Conservation (phyloP, 2,329 filamentous ascomycete genomes). For the Cordyceps sp. region DNA sequence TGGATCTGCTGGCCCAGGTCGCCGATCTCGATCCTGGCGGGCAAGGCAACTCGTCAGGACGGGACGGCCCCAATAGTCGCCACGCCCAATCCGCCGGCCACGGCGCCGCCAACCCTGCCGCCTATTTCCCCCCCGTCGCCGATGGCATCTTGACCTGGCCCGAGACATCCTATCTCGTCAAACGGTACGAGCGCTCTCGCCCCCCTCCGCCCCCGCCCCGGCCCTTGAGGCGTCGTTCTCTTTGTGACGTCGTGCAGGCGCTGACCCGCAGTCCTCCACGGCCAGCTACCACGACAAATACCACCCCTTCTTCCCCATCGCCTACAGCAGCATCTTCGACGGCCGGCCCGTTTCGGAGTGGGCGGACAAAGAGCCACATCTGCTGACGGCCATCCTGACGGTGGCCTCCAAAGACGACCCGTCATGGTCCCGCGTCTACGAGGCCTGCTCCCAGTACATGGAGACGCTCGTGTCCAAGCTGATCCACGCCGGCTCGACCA, state of each 20-base stretch:
- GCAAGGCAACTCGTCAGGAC: slow-evolving; percentile 4
- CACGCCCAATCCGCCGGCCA: slow-evolving; percentile 3
- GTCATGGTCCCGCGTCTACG: slow-evolving; percentile 44
- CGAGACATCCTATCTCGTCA: slow-evolving; percentile 10
- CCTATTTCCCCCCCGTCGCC: slow-evolving; percentile 15
- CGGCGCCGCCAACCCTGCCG: slow-evolving; percentile 1
- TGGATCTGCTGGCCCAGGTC: slow-evolving; percentile 22
- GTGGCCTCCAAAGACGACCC: slow-evolving; percentile 57
- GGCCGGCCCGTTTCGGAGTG: slow-evolving; percentile 33
- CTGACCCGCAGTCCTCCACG: background rate
- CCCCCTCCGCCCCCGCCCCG: background rate
- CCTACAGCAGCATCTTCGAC: slow-evolving; percentile 41
- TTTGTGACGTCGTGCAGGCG: background rate
- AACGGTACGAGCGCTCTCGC: slow-evolving; percentile 6
- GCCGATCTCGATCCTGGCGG: slow-evolving; percentile 18
- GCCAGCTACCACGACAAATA: slow-evolving; percentile 46
- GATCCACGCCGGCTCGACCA: slow-evolving; percentile 47
- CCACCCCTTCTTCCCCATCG: slow-evolving; percentile 54
- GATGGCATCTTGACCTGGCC: slow-evolving; percentile 13
- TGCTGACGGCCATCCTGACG: slow-evolving; percentile 53
- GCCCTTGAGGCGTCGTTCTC: background rate
- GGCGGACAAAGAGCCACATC: slow-evolving; percentile 44
- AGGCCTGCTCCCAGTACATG: slow-evolving; percentile 53
- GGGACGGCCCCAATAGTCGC: slow-evolving; percentile 3
- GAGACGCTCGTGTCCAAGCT: slow-evolving; percentile 50